Percentiles rank a stretch among this genome's conserved stretches.
Evolutionary conservation across 2,329 filamentous ascomycete genomes (phyloP).

Genomic region (Hawksworthiomyces lignivorus): DNA sequence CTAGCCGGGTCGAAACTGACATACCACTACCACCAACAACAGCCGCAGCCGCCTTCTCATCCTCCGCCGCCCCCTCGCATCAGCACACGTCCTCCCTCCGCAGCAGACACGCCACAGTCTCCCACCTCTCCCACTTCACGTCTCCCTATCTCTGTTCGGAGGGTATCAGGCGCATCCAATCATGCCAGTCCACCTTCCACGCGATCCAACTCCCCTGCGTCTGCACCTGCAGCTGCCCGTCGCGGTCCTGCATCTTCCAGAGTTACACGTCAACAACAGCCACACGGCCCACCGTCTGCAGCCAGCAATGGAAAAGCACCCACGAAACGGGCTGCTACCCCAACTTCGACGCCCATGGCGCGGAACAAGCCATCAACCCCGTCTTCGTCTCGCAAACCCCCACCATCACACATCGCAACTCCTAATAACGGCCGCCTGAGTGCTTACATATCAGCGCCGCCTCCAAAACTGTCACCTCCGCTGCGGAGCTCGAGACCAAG

Average conservation of each 20-base stretch:
- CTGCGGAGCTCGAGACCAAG: conserved; percentile 76
- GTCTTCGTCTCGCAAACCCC: conserved; percentile 33
- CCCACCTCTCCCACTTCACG: conserved; percentile 26
- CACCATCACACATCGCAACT: conserved; percentile 32
- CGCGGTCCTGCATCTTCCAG: conserved; percentile 4
- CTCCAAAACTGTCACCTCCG: conserved; percentile 67
- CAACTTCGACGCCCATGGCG: conserved; percentile 15
- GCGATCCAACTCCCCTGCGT: conserved; percentile 48
- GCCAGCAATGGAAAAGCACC: conserved; percentile 32
- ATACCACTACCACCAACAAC: neutral
- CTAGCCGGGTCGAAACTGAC: conserved; percentile 24
- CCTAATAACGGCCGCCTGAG: conserved; percentile 55
- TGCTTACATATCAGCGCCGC: conserved; percentile 64
- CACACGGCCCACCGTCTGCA: conserved; percentile 24
- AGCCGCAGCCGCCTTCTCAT: neutral
- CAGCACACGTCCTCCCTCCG: neutral
- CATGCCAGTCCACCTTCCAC: conserved; percentile 44
- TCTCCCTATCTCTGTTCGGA: conserved; percentile 31
- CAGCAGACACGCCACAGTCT: conserved; percentile 11
- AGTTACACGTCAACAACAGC: conserved; percentile 31
- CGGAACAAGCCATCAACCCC: conserved; percentile 30
- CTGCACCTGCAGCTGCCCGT: conserved; percentile 29
- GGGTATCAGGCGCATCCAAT: conserved; percentile 34
- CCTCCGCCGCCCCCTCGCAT: conserved; percentile 5
- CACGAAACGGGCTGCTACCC: conserved; percentile 22